Base-by-base conservation (phyloP, 192 early-diverging fungal genomes). In the Phlyctochytrium arcticum region DNA sequence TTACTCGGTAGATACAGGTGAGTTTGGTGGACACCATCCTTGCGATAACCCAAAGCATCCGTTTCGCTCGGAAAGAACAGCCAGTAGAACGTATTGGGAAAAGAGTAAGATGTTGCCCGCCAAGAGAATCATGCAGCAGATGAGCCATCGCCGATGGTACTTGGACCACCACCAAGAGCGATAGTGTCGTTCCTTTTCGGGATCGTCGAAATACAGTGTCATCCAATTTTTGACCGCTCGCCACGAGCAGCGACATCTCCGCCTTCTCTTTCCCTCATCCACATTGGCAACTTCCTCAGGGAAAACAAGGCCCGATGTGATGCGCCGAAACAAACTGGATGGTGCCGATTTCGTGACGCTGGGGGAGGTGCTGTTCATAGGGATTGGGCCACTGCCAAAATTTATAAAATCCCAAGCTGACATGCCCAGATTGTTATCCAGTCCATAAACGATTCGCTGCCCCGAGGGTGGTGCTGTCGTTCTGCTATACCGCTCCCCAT, bases 171-270 rank as follows among this genome's bases (percentile, higher is more conserved):
- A 47, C 65, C 65, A 67, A 10, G 39, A 3, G 32, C 39, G 9
- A 42, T 67, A 67, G 19, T 67, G 54, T 34, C 65, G 34, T 23
- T 67, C 65, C 24, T 46, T 3, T 1, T 67, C 42, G 21, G 36
- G 6, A 39, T 44, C 44, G 6, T 21, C 27, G 30, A 67, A 67
- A 19, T 24, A 23, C 59, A 61, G 44, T 29, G 47, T 61, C 8
- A 61, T 5, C 42, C 39, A 8, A n/a, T 48, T 44, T 0, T 19
- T 12, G 15, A 12, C 12, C 21, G 21, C 37, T 10, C n/a, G 8
- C 37, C 37, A 19, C 23, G 24, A 48, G 10, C 39, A 47, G 2
- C 30, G 44, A 5, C 31, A 15, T 24, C 27, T 26, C 23, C 0
- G 31, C 0, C 21, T 26, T 19, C 50, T 15, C 50, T 10, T 24